Evolutionary conservation across 2,329 filamentous ascomycete species (phyloP).

Genomic region (Penicillium rolfsii): DNA sequence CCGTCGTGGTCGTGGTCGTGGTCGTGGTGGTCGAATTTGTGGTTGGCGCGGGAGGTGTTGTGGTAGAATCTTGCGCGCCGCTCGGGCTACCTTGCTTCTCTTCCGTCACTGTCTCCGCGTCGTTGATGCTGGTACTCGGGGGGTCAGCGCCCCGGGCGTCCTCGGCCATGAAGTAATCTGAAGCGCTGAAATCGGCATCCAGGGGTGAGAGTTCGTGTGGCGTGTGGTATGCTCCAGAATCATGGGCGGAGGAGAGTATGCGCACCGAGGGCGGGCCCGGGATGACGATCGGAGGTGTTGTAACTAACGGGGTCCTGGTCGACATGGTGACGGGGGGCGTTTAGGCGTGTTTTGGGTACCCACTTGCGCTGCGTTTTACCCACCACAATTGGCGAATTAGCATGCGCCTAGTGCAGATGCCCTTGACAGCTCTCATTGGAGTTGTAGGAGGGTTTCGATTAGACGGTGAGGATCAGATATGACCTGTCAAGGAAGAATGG

Average conservation of each 20-base stretch:
- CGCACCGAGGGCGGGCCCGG: slow-evolving; percentile 28
- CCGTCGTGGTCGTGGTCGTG: slow-evolving; percentile 3
- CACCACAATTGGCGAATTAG: slow-evolving; percentile 26
- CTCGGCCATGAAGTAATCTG: slow-evolving; percentile 38
- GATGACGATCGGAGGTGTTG: slow-evolving; percentile 28
- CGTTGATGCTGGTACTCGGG: slow-evolving; percentile 26
- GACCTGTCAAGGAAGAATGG: neutral
- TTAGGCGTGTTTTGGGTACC: slow-evolving; percentile 35
- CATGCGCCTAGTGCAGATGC: neutral
- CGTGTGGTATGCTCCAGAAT: slow-evolving; percentile 41
- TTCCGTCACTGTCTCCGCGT: slow-evolving; percentile 25
- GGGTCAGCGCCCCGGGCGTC: slow-evolving; percentile 32
- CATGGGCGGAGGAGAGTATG: slow-evolving; percentile 32
- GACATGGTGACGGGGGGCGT: slow-evolving; percentile 37
- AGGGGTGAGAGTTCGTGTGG: slow-evolving; percentile 37
- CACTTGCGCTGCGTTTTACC: slow-evolving; percentile 23
- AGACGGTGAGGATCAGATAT: neutral
- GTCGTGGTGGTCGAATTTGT: slow-evolving; percentile 1
- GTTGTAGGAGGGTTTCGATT: neutral
- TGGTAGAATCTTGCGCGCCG: slow-evolving; percentile 22
- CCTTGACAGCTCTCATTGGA: slow-evolving; percentile 16
- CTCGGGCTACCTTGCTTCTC: slow-evolving; percentile 9
- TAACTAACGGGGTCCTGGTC: slow-evolving; percentile 30
- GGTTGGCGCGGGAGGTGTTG: slow-evolving; percentile 7
- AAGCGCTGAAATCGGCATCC: slow-evolving; percentile 34